Evolutionary conservation across 306 rosid species (phyloP).

Genomic region (Coriaria nepalensis): DNA sequence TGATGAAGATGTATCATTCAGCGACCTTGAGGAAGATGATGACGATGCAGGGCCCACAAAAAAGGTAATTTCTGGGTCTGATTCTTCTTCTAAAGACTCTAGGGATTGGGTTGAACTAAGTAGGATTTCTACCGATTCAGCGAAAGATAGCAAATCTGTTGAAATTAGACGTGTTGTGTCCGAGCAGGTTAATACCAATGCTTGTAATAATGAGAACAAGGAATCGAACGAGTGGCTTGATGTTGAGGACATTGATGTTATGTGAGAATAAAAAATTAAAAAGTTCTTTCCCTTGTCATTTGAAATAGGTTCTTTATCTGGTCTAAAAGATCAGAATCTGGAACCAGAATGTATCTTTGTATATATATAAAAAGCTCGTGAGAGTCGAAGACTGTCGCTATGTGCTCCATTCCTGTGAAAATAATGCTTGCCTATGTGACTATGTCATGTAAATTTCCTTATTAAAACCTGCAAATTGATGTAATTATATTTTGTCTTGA

Average conservation of each 20-base stretch:
- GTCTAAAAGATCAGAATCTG: conserved; percentile 26
- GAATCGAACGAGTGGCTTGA: conserved; percentile 91
- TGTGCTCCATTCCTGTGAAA: too few relatives aligned
- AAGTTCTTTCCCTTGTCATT: too few relatives aligned
- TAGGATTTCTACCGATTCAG: conserved; percentile 55
- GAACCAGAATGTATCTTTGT: conserved; percentile 29
- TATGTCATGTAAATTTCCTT: too few relatives aligned
- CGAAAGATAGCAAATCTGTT: conserved; percentile 36
- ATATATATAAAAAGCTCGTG: conserved; percentile 30
- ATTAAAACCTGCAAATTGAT: too few relatives aligned
- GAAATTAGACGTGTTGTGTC: conserved; percentile 40
- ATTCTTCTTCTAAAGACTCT: conserved; percentile 76
- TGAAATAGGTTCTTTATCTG: conserved; percentile 20
- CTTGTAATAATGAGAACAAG: conserved; percentile 44
- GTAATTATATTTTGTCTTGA: too few relatives aligned
- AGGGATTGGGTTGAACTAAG: conserved; percentile 87
- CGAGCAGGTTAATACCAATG: conserved; percentile 32
- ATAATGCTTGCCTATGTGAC: too few relatives aligned
- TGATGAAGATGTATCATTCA: conserved; percentile 89
- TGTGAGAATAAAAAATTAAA: conserved; percentile 19
- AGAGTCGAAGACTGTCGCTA: too few relatives aligned
- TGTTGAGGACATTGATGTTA: conserved; percentile 69
- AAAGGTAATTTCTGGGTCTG: conserved; percentile 61
- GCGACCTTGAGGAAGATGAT: conserved; percentile 95
- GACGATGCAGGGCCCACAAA: conserved; percentile 41